phyloP scores from a whole-genome alignment of 345 rosid species.

The Moricandia arvensis region DNA sequence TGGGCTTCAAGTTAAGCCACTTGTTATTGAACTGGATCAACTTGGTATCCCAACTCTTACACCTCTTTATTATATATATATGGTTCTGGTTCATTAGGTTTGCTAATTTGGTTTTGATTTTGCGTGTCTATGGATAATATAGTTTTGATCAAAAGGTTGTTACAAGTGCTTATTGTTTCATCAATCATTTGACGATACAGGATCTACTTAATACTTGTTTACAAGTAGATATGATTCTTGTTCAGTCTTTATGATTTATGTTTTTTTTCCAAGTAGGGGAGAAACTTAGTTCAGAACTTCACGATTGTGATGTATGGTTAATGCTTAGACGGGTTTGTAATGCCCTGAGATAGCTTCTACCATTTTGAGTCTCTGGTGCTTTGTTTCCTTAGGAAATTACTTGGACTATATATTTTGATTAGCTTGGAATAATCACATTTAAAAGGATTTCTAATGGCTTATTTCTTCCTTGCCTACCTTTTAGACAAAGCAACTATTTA shows the following conservation, averaged over 20 bases:
- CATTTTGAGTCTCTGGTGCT: not conserved
- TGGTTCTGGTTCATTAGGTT: not conserved
- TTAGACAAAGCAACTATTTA: no score
- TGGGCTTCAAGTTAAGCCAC: constrained; percentile 62
- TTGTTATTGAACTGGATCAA: constrained; percentile 84
- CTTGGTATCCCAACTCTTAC: constrained; percentile 47
- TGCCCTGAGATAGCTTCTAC: not conserved
- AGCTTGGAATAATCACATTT: not conserved
- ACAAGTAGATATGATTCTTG: not conserved
- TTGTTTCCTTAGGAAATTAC: not conserved
- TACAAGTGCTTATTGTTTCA: not conserved
- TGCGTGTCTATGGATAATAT: not conserved
- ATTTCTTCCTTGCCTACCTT: not conserved
- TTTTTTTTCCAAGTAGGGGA: no score
- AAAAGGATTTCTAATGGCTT: not conserved
- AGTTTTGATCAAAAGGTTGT: not conserved
- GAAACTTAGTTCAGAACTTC: no score
- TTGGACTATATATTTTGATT: not conserved
- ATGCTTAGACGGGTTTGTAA: not conserved
- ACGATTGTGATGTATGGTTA: not conserved
- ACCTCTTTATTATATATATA: not conserved
- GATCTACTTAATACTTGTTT: not conserved
- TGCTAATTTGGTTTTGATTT: not conserved
- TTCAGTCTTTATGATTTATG: not conserved
- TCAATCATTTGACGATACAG: no score